Evolutionary conservation across 2,329 filamentous ascomycete genomes (phyloP).

Genomic region (Fusarium metavorans): DNA sequence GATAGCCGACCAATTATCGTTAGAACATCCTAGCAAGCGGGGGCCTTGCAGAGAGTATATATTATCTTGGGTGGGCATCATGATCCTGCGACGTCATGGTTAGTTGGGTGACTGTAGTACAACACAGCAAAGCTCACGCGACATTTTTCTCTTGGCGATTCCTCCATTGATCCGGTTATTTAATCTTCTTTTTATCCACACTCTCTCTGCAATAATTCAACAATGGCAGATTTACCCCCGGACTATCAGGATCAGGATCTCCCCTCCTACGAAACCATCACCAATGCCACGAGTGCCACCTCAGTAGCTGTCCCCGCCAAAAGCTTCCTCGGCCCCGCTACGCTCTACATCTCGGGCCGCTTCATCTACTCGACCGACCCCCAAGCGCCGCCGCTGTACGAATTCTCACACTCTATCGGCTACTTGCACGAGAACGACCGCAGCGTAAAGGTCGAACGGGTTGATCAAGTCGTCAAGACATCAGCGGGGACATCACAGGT

Average conservation of each 20-base stretch:
- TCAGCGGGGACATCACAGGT: conserved; percentile 40
- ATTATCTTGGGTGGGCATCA: neutral
- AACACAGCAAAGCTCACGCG: conserved; percentile 14
- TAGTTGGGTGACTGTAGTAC: neutral
- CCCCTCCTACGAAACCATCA: conserved; percentile 42
- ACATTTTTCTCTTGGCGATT: conserved; percentile 3
- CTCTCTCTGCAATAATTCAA: neutral
- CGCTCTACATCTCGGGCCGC: conserved; percentile 49
- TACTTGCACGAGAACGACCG: conserved; percentile 49
- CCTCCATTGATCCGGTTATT: neutral
- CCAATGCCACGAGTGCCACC: conserved; percentile 2
- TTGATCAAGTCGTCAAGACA: conserved; percentile 47
- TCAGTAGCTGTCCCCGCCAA: conserved; percentile 13
- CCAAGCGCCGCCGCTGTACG: conserved; percentile 49
- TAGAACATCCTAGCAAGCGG: neutral
- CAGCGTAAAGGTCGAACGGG: conserved; percentile 46
- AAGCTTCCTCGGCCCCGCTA: conserved; percentile 45
- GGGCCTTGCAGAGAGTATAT: neutral
- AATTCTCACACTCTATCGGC: conserved; percentile 51
- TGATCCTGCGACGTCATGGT: conserved; percentile 34
- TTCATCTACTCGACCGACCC: conserved; percentile 50
- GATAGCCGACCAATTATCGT: neutral
- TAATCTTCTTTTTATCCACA: neutral
- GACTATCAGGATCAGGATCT: conserved; percentile 20
- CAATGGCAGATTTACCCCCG: conserved; percentile 31